Base-by-base conservation (phyloP, 2,329 filamentous ascomycete species). In the Fusarium marasasianum region DNA sequence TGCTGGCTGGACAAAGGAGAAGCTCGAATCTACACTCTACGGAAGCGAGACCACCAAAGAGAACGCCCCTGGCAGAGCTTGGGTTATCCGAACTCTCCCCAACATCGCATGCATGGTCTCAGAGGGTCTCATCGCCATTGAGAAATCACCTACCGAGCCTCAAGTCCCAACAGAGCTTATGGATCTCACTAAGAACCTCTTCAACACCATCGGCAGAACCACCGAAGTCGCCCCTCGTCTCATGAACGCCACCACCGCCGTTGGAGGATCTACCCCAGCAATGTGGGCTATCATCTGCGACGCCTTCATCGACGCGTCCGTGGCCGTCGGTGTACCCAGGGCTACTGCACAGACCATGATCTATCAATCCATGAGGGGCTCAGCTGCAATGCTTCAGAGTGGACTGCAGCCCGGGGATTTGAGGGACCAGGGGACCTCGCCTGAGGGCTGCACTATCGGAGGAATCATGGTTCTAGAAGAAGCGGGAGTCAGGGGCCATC, bases 381-480 rank as follows among this genome's bases (percentile, higher is more conserved):
- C 89, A 0, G 87, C 89, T 0, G 85, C 84, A 61, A 84, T 91
- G 45, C 80, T 90, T 43, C 84, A 82, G 37, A 80, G 77, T 51
- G 88, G 88, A 2, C 84, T 90, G 72, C 88, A 90, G 73, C 88
- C 89, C 0, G 87, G 87, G 2, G 81, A 89, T n/a, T 76, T 91
- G 26, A 84, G 85, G 68, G 89, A 91, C 57, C 89, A 90, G 79
- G 88, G 90, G 0, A 87, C 84, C 3, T 90, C 88, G 8, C 89
- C 89, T 0, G 89, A 88, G 10, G 89, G 90, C 0, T 91, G 89
- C 75, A 91, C 90, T 1, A 90, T 91, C 63, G 87, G 84, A 5
- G 90, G 90, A 0, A 77, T 91, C 45, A 82, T 90, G 81, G 87
- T 88, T n/a, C 76, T 91, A 35, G 90, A 91, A 78, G 89, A 91